These are phyloP conservation scores for Dendrostoma leiphaemia DNA, from an alignment of 2,329 filamentous ascomycete genomes.

Conservation along the genomic window DNA sequence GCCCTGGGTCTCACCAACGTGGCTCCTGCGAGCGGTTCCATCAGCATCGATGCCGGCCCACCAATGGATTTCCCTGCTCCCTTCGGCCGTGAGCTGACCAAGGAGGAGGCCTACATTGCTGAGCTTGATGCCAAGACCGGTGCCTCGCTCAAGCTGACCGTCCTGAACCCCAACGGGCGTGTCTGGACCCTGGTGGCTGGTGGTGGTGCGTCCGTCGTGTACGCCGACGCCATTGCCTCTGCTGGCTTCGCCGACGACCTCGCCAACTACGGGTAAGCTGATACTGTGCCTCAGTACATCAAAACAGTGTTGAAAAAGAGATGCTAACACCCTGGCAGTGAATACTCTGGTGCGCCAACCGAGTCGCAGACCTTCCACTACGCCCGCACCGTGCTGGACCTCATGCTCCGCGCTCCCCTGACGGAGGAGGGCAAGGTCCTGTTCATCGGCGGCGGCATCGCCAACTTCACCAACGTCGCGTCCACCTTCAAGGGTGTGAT, in stretches of 20 bases:
- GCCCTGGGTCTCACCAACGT: conserved; percentile 79
- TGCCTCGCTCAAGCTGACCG: conserved; percentile 96
- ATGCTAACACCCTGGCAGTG: conserved; percentile 42
- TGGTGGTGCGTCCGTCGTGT: conserved; percentile 99
- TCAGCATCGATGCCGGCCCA: conserved; percentile 93
- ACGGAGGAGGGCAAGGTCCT: conserved; percentile 93
- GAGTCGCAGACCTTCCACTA: conserved; percentile 99
- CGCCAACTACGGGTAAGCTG: conserved; percentile 75
- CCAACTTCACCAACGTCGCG: conserved; percentile 99
- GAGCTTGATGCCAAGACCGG: conserved; percentile 99
- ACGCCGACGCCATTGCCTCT: conserved; percentile 97
- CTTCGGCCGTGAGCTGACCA: conserved; percentile 96
- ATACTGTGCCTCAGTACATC: neutral
- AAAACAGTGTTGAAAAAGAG: neutral
- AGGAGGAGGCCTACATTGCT: conserved; percentile 98
- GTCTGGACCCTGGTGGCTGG: conserved; percentile 98
- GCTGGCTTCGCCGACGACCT: conserved; percentile 93
- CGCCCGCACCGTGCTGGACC: conserved; percentile 91
- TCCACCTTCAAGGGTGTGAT: conserved; percentile 99
- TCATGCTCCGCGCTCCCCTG: conserved; percentile 90
- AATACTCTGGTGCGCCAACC: conserved; percentile 98
- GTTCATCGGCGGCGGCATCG: conserved; percentile 99
- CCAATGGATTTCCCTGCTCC: conserved; percentile 99
- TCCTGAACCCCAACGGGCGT: conserved; percentile 86
- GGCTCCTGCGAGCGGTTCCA: conserved; percentile 65